phyloP scores from a whole-genome alignment of 345 rosid species.

The Acer saccharum region DNA sequence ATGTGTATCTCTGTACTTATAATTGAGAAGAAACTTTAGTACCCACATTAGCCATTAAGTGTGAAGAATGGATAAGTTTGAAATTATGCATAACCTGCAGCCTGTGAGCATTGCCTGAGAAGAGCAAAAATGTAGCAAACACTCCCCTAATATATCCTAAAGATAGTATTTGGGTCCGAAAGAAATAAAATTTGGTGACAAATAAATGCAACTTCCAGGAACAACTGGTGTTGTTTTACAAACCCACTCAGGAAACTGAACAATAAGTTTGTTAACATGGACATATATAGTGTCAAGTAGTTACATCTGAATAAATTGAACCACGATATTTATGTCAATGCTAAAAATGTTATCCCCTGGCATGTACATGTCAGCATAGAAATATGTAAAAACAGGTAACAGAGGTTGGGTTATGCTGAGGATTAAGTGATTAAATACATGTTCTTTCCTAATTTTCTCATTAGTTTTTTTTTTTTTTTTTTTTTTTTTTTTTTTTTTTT shows the following conservation, averaged over 20 bases:
- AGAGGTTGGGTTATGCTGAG: background rate
- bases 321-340: background rate
- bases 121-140: too few relatives aligned
- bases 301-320: background rate
- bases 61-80: background rate
- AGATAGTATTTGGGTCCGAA: background rate
- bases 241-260: background rate
- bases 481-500: background rate
- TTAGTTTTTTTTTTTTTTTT: background rate
- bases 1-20: background rate
- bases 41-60: background rate
- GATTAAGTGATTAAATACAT: background rate
- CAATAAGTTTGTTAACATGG: background rate
- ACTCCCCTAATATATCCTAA: background rate
- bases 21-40: background rate
- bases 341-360: background rate
- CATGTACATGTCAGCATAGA: background rate
- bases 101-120: background rate
- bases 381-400: background rate
- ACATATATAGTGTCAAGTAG: background rate
- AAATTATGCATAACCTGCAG: background rate
- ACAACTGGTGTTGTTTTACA: background rate
- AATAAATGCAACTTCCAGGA: background rate
- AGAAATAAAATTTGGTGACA: background rate
- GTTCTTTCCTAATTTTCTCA: background rate